A percentile compares a stretch with the other conserved stretches of the same genome.
Evolutionary conservation across 1,284 basidiomycete species (phyloP).

Genomic region (Puccinia triticina): DNA sequence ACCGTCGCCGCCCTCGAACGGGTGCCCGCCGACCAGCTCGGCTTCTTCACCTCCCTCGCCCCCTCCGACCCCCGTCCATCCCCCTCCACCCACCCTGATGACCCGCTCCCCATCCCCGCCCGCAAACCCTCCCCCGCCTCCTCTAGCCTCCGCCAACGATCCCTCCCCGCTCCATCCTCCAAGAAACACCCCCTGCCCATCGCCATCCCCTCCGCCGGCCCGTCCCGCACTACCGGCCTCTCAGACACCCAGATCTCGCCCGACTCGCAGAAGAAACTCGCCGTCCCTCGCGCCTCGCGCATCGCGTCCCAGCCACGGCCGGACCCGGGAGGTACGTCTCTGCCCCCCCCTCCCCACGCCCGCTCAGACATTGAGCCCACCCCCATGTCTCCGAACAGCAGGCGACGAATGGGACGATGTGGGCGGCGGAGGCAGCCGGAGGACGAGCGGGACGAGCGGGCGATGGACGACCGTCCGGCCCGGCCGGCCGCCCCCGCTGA

Average conservation of each 20-base stretch:
- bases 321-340: not conserved
- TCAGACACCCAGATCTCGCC: not conserved
- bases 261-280: conserved; percentile 14
- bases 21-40: conserved; percentile 21
- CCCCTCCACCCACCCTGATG: not conserved
- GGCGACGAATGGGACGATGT: not conserved
- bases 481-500: conserved; percentile 16
- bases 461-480: conserved; percentile 44
- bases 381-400: not conserved
- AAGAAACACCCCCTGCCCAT: not conserved
- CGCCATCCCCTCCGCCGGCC: not conserved
- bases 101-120: not conserved
- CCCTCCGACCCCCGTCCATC: not conserved
- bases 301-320: not conserved
- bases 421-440: not conserved
- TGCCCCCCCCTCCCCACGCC: too few species aligned
- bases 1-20: conserved; percentile 1
- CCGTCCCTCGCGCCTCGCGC: too few species aligned
- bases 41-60: not conserved
- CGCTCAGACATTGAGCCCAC: too few species aligned
- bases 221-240: not conserved
- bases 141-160: conserved; percentile 15
- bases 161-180: not conserved
- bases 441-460: not conserved
- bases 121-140: not conserved